Base-by-base conservation (phyloP, 139 green algal genomes). In the Chlorella sp. region DNA sequence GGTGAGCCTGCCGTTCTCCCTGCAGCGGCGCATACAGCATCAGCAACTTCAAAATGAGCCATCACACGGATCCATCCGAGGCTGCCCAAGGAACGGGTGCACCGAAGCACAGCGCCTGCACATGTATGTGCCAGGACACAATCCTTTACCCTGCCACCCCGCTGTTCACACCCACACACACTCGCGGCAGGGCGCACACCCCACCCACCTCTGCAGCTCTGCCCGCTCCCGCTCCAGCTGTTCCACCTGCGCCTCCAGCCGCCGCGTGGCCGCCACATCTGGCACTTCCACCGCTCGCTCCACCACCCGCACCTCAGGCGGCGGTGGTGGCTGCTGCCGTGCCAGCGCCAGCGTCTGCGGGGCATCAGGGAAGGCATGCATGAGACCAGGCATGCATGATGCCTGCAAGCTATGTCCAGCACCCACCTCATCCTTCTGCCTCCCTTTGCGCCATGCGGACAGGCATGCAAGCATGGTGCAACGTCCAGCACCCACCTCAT, bases 1-100 rank as follows among this genome's bases (percentile, higher is more conserved):
- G 40, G 64, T 71, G 16, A 90, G 61, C 57, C 53, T 90, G 57
- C 57, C 39, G 37, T 78, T 90, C 26, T 89, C 86, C 86, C 86
- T 89, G 75, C 73, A 57, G 36, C 28, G 40, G 32, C 11, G 30
- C 34, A 75, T 83, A 22, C 39, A 32, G 19, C 24, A 40, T 22
- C 78, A 64, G 21, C 0, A 39, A 3, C 22, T 53, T 34, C 30
- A 32, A 28, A 32, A 28, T 24, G 19, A 86, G 53, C 48, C 22
- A 42, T 2, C 71, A 57, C 5, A 5, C 48, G 7, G 48, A 57
- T 57, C n/a, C n/a, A n/a, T 57, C 48, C 48, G 7, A 57, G 48
- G 48, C 48, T 57, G 48, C 48, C 7, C 9, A 16, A 9, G 48
- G 7, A 57, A 57, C 48, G 16, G 16, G 68, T 12, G 11, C 4